Base-by-base conservation (phyloP, 768 basidiomycete genomes). In the Suillus spraguei region DNA sequence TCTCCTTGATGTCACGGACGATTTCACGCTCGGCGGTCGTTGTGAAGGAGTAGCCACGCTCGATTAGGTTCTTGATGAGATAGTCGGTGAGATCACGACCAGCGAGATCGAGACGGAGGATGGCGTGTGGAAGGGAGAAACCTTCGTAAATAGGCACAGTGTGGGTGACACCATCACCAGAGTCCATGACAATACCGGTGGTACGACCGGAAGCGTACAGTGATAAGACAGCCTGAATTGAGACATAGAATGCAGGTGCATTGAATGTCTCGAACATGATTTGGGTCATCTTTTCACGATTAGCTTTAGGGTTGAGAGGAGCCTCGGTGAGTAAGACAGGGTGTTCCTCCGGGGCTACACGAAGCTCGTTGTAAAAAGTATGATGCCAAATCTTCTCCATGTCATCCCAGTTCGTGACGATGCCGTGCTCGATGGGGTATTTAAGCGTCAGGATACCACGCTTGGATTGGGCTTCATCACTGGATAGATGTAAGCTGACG, bases 311-410 rank as follows among this genome's bases (percentile, higher is more conserved):
- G 80, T 90, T 89, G 36, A 89, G 80, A 24, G 89, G 89, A 55
- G 89, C 88, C 73, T 89, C 88, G 56, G 89, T 89, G 65, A 89
- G 81, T 7, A 89, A 77, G 66, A 90, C 85, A 38, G 88, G 89
- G 77, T 89, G 89, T 72, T 90, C 89, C 73, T 90, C 89, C 16
- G 88, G 88, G 5, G 89, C 89, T 63, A 90, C 88, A 74, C 89
- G 88, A 64, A 90, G 83, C 71, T 90, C 89, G 72, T 90, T 90
- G 81, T 90, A 96, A 80, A 96, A 97, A 39, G 95, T 95, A 83
- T 96, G 94, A 77, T 95, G 94, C 94, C 94, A 97, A 77, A 96
- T 96, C 82, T 96, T 95, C 83, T 97, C 95, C 94, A 96, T 96
- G 80, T 96, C 95, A 72, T 96, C 95, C 95, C 95, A 97, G 87